A percentile compares a stretch with the other conserved stretches of the same genome.
Evolutionary conservation across 306 rosid species (phyloP).

Genomic region (Cyamopsis tetragonoloba): DNA sequence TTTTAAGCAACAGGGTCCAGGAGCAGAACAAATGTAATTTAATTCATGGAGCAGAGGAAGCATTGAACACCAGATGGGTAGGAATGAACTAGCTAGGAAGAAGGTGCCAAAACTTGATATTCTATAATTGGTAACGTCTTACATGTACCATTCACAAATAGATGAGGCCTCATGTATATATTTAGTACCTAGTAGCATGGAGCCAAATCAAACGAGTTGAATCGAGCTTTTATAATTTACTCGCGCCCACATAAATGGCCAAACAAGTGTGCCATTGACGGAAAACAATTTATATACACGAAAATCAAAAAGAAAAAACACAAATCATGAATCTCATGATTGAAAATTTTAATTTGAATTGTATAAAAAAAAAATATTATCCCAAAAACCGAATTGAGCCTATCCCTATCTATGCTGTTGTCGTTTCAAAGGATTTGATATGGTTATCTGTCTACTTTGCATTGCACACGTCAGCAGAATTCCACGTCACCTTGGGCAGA

Average conservation of each 20-base stretch:
- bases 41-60: background rate
- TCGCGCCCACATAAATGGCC: background rate
- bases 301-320: background rate
- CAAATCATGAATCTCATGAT: too few species aligned
- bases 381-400: too few species aligned
- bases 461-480: background rate
- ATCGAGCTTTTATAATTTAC: background rate
- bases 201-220: background rate
- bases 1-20: background rate
- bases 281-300: too few species aligned
- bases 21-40: background rate
- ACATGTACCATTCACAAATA: background rate
- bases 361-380: too few species aligned
- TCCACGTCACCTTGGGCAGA: background rate
- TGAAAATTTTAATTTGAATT: too few species aligned
- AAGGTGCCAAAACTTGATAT: background rate
- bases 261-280: background rate
- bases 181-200: background rate
- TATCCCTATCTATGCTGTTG: background rate
- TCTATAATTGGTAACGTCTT: background rate
- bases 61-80: background rate
- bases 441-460: background rate
- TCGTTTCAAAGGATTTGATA: background rate
- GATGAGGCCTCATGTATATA: background rate
- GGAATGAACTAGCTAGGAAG: background rate